Evolutionary conservation across 768 basidiomycete genomes (phyloP).

Genomic region (Termitomyces sp.): DNA sequence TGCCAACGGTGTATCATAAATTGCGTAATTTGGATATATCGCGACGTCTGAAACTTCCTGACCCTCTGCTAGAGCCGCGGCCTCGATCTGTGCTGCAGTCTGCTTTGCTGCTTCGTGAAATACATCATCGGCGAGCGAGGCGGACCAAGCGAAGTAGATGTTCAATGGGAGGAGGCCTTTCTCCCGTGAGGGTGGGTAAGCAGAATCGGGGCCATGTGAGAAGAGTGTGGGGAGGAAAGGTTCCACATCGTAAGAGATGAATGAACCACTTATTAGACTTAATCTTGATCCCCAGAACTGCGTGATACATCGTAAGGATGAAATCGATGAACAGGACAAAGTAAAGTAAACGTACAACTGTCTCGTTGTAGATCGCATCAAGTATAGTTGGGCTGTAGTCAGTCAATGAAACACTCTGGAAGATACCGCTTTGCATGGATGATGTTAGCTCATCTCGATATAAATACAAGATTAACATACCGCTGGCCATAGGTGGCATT

Average conservation of each 20-base stretch:
- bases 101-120: slow-evolving; percentile 37
- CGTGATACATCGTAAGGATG: neutral
- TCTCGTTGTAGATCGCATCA: slow-evolving; percentile 41
- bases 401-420: slow-evolving; percentile 40
- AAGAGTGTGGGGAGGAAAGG: slow-evolving; percentile 43
- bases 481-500: slow-evolving; percentile 27
- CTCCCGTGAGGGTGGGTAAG: slow-evolving; percentile 44
- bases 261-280: slow-evolving; percentile 21
- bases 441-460: neutral
- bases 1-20: slow-evolving; percentile 45
- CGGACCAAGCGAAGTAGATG: slow-evolving; percentile 43
- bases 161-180: slow-evolving; percentile 40
- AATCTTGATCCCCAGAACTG: slow-evolving; percentile 44
- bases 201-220: slow-evolving; percentile 35
- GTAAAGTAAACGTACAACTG: slow-evolving; percentile 24
- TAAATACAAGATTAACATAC: slow-evolving; percentile 11
- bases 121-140: slow-evolving; percentile 30
- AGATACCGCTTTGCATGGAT: slow-evolving; percentile 12
- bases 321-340: neutral
- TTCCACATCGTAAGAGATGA: slow-evolving; percentile 48
- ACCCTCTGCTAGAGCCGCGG: slow-evolving; percentile 35
- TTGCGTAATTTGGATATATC: slow-evolving; percentile 61
- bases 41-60: slow-evolving; percentile 32
- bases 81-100: slow-evolving; percentile 36
- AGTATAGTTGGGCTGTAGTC: slow-evolving; percentile 33